phyloP scores from a whole-genome alignment of 164 flowering plant genomes.

The Vitis cinerea region DNA sequence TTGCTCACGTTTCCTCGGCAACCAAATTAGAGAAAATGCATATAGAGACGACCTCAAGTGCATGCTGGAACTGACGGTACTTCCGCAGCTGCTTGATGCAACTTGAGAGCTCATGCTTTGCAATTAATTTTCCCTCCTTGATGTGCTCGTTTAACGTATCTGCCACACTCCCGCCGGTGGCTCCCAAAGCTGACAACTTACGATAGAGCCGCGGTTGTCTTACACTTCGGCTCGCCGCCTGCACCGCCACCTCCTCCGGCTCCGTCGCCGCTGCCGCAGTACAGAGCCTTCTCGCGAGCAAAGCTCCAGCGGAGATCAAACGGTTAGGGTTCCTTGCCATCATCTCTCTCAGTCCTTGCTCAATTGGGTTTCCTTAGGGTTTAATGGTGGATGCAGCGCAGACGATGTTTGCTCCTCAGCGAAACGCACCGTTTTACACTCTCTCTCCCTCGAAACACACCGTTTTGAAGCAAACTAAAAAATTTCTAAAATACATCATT shows the following conservation, averaged over 20 bases:
- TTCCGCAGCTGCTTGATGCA: slow-evolving; percentile 58
- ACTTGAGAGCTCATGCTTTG: slow-evolving; percentile 31
- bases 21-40: too few relatives aligned
- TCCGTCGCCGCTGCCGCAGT: slow-evolving; percentile 12
- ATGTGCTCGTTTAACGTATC: slow-evolving; percentile 38
- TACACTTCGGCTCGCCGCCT: background rate
- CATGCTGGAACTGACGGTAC: slow-evolving; percentile 34
- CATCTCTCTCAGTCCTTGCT: background rate
- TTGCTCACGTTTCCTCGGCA: too few relatives aligned
- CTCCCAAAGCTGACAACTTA: slow-evolving; percentile 41
- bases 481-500: too few relatives aligned
- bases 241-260: slow-evolving; percentile 1
- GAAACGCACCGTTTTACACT: too few relatives aligned
- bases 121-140: slow-evolving; percentile 38
- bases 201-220: slow-evolving; percentile 24
- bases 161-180: slow-evolving; percentile 29
- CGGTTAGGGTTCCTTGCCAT: slow-evolving; percentile 11
- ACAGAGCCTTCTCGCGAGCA: slow-evolving; percentile 14
- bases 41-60: slow-evolving; percentile 52
- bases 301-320: slow-evolving; percentile 2
- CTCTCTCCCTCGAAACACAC: too few relatives aligned
- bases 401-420: too few relatives aligned
- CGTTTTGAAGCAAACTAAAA: too few relatives aligned
- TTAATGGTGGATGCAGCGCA: too few relatives aligned
- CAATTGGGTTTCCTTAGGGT: background rate